Percentiles rank a stretch among this genome's conserved stretches.
phyloP scores from a whole-genome alignment of 495 filamentous ascomycete genomes.

The Daldinia bambusicola region DNA sequence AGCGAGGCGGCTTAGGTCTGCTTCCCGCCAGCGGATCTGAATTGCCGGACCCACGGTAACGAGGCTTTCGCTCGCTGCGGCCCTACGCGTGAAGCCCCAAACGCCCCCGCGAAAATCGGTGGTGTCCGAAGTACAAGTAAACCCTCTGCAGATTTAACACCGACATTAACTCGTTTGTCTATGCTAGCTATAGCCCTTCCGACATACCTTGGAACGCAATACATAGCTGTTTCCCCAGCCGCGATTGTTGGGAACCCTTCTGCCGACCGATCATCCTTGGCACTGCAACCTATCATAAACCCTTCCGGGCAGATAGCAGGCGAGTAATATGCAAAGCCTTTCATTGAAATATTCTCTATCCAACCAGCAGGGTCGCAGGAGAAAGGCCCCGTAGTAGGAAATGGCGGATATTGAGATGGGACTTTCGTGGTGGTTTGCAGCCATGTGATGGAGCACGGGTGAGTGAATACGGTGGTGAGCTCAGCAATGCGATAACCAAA shows the following conservation, averaged over 20 bases:
- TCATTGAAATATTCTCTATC: conserved; percentile 45
- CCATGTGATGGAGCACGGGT: conserved; percentile 54
- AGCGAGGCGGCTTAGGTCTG: conserved; percentile 50
- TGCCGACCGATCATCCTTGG: conserved; percentile 41
- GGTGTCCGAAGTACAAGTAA: conserved; percentile 53
- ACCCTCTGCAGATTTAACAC: conserved; percentile 34
- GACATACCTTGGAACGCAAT: conserved; percentile 50
- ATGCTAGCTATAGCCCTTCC: background rate
- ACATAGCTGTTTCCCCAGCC: conserved; percentile 52
- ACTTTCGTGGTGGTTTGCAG: conserved; percentile 51
- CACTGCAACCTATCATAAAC: conserved; percentile 51
- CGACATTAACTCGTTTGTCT: background rate
- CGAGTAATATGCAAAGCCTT: conserved; percentile 56
- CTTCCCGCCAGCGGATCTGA: conserved; percentile 54
- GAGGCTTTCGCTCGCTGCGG: conserved; percentile 29
- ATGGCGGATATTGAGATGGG: conserved; percentile 54
- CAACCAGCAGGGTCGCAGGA: conserved; percentile 54
- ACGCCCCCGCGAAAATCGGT: conserved; percentile 55
- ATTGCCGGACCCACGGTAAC: conserved; percentile 54
- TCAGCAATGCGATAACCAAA: conserved; percentile 43
- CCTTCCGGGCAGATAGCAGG: conserved; percentile 56
- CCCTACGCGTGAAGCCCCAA: conserved; percentile 50
- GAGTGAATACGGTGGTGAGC: conserved; percentile 55
- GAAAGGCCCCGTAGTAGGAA: conserved; percentile 49
- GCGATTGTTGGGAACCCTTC: conserved; percentile 52